Conservation (phyloP, 2,329 filamentous ascomycete species). For the Hymenoscyphus repandus region DNA sequence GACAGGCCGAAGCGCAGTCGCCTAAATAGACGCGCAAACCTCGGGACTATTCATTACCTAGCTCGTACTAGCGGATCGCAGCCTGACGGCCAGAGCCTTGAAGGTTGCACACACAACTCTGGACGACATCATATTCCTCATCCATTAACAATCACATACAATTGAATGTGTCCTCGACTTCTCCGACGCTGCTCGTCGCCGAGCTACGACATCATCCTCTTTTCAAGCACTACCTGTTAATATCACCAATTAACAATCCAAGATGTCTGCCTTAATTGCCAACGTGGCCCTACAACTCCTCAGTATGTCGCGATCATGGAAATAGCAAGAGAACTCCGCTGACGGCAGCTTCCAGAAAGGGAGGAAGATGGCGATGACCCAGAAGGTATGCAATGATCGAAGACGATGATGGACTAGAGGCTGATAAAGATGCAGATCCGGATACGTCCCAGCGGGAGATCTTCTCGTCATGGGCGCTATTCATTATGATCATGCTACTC, state of each 20-base stretch:
- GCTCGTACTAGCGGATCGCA: not conserved
- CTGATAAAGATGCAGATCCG: constrained; percentile 43
- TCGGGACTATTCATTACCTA: not conserved
- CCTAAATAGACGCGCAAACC: too few species aligned
- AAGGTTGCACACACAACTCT: not conserved
- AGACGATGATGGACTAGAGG: constrained; percentile 10
- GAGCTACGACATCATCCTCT: constrained; percentile 24
- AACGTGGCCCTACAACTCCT: constrained; percentile 30
- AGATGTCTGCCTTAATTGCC: constrained; percentile 26
- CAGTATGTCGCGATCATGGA: constrained; percentile 25
- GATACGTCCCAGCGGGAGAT: constrained; percentile 91
- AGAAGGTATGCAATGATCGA: constrained; percentile 21
- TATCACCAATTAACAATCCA: constrained; percentile 3
- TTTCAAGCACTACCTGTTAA: not conserved
- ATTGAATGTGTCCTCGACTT: constrained; percentile 31
- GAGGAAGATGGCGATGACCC: constrained; percentile 26
- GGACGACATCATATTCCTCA: not conserved
- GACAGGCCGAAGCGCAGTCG: too few species aligned
- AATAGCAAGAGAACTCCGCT: constrained; percentile 9
- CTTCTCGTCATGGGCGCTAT: constrained; percentile 92
- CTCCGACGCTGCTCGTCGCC: constrained; percentile 26
- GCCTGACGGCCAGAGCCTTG: not conserved
- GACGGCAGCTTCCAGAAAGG: constrained; percentile 25
- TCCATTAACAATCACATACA: constrained; percentile 2
- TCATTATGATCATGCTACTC: constrained; percentile 91